Conservation (phyloP, 257 asterid genomes). For the Prunella vulgaris region DNA sequence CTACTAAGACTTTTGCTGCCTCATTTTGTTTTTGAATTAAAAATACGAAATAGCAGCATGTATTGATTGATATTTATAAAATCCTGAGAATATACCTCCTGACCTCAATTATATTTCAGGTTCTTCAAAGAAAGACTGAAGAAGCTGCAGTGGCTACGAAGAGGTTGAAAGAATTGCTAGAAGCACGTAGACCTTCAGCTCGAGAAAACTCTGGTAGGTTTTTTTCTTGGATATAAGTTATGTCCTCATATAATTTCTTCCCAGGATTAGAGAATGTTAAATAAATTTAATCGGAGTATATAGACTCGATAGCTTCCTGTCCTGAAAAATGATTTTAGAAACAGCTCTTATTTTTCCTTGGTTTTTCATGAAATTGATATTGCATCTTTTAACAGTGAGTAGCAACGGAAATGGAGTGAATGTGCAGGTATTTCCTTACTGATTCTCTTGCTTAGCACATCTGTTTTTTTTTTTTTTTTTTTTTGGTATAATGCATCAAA, state of each 20-base stretch:
- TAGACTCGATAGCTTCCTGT: background rate
- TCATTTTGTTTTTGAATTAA: background rate
- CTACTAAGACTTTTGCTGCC: background rate
- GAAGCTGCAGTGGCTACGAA: constrained; percentile 99
- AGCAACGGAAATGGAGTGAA: constrained; percentile 64
- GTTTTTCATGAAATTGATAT: background rate
- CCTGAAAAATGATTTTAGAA: background rate
- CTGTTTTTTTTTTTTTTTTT: background rate
- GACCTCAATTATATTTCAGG: constrained; percentile 47
- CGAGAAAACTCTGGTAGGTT: constrained; percentile 80
- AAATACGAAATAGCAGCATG: background rate
- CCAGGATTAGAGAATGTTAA: background rate
- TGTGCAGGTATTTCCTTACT: constrained; percentile 55
- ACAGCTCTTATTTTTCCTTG: background rate
- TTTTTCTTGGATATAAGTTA: constrained; percentile 1
- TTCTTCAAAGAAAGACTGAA: constrained; percentile 97
- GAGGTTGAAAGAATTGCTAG: constrained; percentile 94
- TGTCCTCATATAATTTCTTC: constrained; percentile 26
- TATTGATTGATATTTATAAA: background rate
- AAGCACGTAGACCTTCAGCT: constrained; percentile 84
- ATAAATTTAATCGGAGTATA: background rate
- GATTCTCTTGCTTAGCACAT: background rate
- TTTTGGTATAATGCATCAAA: background rate
- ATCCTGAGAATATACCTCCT: background rate
- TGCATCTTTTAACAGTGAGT: constrained; percentile 40